phyloP scores from a whole-genome alignment of 2,329 filamentous ascomycete genomes.

The Aureobasidium sp. region DNA sequence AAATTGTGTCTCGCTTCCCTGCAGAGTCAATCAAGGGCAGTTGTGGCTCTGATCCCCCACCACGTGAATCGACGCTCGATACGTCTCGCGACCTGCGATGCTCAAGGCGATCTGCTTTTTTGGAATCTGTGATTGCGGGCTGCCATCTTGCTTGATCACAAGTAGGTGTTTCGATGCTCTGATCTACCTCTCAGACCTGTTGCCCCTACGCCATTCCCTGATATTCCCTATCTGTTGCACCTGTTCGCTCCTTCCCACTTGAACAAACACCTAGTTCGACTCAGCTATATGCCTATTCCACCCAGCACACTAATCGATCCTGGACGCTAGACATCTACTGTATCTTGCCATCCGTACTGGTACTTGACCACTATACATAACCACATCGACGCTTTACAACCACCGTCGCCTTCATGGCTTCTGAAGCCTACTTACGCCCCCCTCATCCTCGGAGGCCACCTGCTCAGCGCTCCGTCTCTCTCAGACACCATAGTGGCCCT shows the following conservation, averaged over 20 bases:
- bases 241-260: neutral
- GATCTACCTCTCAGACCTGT: neutral
- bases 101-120: conserved; percentile 10
- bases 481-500: conserved; percentile 31
- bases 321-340: neutral
- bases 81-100: conserved; percentile 14
- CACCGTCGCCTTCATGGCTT: neutral
- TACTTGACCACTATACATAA: neutral
- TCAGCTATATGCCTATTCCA: neutral
- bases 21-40: conserved; percentile 8
- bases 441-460: conserved; percentile 37
- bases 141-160: conserved; percentile 6
- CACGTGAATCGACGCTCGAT: conserved; percentile 14
- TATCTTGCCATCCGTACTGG: neutral
- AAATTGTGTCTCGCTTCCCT: conserved; percentile 6
- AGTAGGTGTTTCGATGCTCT: neutral
- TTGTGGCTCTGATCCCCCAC: neutral
- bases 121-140: conserved; percentile 1
- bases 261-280: neutral
- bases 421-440: neutral
- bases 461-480: conserved; percentile 40
- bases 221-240: neutral
- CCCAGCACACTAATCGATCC: neutral
- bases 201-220: neutral
- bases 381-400: neutral